Evolutionary conservation across 2,329 filamentous ascomycete genomes (phyloP).

Genomic region (Aquanectria penicillioides): DNA sequence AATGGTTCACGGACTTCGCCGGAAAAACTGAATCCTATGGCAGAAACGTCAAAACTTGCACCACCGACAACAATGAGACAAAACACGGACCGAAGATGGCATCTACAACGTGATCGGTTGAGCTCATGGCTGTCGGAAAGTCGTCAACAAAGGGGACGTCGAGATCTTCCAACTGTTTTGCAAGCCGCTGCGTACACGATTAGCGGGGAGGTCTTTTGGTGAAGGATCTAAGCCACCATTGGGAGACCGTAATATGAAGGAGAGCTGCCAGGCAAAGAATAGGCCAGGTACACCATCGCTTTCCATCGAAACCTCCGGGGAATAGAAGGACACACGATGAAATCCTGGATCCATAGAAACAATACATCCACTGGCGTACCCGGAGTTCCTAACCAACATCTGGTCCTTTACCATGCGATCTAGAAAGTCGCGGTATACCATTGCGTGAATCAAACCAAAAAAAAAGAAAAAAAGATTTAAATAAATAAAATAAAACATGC

Average conservation of each 20-base stretch:
- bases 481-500: slow-evolving; percentile 28
- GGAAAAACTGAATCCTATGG: slow-evolving; percentile 85
- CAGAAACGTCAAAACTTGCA: slow-evolving; percentile 22
- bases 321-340: slow-evolving; percentile 30
- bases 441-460: no score
- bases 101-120: slow-evolving; percentile 85
- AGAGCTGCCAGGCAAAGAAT: slow-evolving; percentile 12
- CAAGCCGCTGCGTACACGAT: slow-evolving; percentile 70
- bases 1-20: slow-evolving; percentile 95
- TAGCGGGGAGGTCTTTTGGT: slow-evolving; percentile 37
- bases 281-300: slow-evolving; percentile 16
- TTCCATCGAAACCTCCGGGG: slow-evolving; percentile 25
- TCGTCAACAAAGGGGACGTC: slow-evolving; percentile 85
- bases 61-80: slow-evolving; percentile 1
- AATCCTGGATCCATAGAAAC: slow-evolving; percentile 29
- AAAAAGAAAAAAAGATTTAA: no score
- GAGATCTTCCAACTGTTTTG: slow-evolving; percentile 85
- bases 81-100: slow-evolving; percentile 81
- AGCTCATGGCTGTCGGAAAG: slow-evolving; percentile 72
- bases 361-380: slow-evolving; percentile 28
- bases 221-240: slow-evolving; percentile 10
- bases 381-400: slow-evolving; percentile 10
- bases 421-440: neutral
- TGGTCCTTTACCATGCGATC: neutral
- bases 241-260: slow-evolving; percentile 6